Evolutionary conservation across 768 basidiomycete genomes (phyloP).

Genomic region (Amanita muscaria): DNA sequence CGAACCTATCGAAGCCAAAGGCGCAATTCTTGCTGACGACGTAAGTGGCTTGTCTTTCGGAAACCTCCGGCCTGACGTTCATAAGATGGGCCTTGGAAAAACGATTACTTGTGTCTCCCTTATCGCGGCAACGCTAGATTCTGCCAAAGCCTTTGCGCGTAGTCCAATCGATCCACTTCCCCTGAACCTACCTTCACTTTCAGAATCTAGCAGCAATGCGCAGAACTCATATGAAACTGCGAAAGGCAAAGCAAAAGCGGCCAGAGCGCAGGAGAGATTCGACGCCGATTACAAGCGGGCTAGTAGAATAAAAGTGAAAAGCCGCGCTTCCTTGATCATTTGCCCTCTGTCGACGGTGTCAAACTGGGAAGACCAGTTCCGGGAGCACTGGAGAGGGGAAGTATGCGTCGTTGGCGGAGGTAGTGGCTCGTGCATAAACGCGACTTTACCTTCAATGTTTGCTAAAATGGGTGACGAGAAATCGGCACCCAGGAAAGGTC

Average conservation of each 20-base stretch:
- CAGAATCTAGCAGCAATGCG: constrained; percentile 74
- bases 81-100: constrained; percentile 95
- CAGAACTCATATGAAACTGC: constrained; percentile 36
- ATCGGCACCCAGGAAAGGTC: constrained; percentile 22
- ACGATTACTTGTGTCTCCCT: constrained; percentile 94
- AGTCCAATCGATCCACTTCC: constrained; percentile 40
- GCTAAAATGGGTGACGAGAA: constrained; percentile 21
- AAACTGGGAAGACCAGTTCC: constrained; percentile 98
- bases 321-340: constrained; percentile 89
- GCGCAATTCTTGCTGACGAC: constrained; percentile 94
- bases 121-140: constrained; percentile 73
- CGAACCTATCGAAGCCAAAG: constrained; percentile 67
- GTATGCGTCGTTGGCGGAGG: constrained; percentile 78
- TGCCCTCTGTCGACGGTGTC: constrained; percentile 95
- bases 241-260: constrained; percentile 61
- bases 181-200: constrained; percentile 33
- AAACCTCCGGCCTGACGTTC: constrained; percentile 8
- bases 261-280: constrained; percentile 57
- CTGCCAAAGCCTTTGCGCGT: constrained; percentile 59
- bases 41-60: constrained; percentile 38
- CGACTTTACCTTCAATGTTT: constrained; percentile 29
- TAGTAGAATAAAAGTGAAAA: constrained; percentile 72
- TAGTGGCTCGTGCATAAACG: constrained; percentile 32
- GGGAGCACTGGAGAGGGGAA: constrained; percentile 91
- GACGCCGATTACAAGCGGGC: constrained; percentile 63